Conservation (phyloP, 1,139 yeast genomes). For the Taiozyma sp. region DNA sequence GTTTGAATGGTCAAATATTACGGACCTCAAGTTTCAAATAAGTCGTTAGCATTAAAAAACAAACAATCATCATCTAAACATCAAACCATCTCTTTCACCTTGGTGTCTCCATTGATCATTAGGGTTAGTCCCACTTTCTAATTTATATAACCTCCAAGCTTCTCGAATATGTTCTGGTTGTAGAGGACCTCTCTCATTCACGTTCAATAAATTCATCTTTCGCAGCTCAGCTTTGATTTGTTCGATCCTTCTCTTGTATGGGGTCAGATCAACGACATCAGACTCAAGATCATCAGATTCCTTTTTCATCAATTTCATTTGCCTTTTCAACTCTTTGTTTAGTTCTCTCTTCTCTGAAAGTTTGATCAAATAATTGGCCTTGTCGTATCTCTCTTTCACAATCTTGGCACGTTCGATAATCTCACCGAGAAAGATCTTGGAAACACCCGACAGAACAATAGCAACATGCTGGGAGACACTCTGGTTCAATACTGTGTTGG, state of each 20-base stretch:
- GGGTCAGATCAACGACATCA: constrained; percentile 3
- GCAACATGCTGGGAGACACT: constrained; percentile 82
- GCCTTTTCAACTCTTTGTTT: constrained; percentile 27
- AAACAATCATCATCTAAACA: constrained; percentile 44
- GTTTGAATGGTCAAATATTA: constrained; percentile 10
- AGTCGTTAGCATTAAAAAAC: neutral
- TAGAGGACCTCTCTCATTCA: constrained; percentile 46
- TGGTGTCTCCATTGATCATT: constrained; percentile 67
- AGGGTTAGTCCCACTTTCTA: constrained; percentile 64
- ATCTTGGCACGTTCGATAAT: constrained; percentile 78
- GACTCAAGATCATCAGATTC: neutral
- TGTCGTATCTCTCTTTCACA: constrained; percentile 52
- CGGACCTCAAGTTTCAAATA: constrained; percentile 1
- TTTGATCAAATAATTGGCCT: constrained; percentile 31
- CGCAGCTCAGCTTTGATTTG: constrained; percentile 14
- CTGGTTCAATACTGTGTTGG: constrained; percentile 77
- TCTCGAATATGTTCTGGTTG: constrained; percentile 83
- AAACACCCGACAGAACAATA: constrained; percentile 78
- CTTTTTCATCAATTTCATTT: constrained; percentile 22
- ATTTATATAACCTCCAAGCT: constrained; percentile 75
- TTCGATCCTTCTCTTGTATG: constrained; percentile 9
- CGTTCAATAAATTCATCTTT: constrained; percentile 15
- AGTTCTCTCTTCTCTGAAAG: constrained; percentile 28
- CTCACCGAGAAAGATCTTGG: constrained; percentile 86
- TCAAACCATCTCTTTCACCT: constrained; percentile 66